Percentiles rank a stretch among this genome's conserved stretches.
Evolutionary conservation across 1,284 basidiomycete species (phyloP).

Genomic region (Microbotryum intermedium): DNA sequence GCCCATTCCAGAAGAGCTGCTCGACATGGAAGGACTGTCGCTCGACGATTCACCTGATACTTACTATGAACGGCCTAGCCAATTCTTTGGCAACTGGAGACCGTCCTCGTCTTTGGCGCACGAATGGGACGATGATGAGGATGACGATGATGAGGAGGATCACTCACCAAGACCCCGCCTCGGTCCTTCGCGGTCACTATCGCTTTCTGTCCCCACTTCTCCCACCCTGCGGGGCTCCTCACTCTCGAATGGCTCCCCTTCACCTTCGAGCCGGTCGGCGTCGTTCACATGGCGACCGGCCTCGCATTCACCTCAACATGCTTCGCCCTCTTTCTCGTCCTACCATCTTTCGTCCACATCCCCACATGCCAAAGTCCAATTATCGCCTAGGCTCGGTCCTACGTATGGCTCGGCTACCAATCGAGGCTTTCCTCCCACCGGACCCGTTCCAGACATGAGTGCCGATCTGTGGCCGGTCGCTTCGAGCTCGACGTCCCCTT

Average conservation of each 20-base stretch:
- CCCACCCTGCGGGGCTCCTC: slow-evolving; percentile 18
- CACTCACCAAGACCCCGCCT: neutral
- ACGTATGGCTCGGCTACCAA: slow-evolving; percentile 12
- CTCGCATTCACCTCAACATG: slow-evolving; percentile 1
- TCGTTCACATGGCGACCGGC: slow-evolving; percentile 15
- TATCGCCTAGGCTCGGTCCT: slow-evolving; percentile 27
- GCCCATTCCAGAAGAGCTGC: slow-evolving; percentile 15
- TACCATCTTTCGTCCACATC: neutral
- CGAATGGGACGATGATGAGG: neutral
- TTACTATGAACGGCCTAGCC: neutral
- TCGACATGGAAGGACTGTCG: slow-evolving; percentile 19
- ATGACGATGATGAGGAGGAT: slow-evolving; percentile 1
- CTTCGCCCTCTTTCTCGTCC: slow-evolving; percentile 11
- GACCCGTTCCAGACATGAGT: slow-evolving; percentile 19
- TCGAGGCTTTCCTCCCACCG: neutral
- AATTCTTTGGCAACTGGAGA: neutral
- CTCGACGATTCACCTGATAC: slow-evolving; percentile 20
- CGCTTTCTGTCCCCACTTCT: slow-evolving; percentile 18
- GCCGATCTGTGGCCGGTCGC: slow-evolving; percentile 19
- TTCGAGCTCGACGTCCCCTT: neutral
- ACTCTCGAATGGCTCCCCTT: slow-evolving; percentile 1
- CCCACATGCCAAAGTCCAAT: slow-evolving; percentile 20
- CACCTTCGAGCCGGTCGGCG: slow-evolving; percentile 5
- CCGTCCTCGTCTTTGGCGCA: neutral
- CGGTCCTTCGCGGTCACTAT: neutral